phyloP scores from a whole-genome alignment of 2,329 filamentous ascomycete species.

The Venturiaceae sp. region DNA sequence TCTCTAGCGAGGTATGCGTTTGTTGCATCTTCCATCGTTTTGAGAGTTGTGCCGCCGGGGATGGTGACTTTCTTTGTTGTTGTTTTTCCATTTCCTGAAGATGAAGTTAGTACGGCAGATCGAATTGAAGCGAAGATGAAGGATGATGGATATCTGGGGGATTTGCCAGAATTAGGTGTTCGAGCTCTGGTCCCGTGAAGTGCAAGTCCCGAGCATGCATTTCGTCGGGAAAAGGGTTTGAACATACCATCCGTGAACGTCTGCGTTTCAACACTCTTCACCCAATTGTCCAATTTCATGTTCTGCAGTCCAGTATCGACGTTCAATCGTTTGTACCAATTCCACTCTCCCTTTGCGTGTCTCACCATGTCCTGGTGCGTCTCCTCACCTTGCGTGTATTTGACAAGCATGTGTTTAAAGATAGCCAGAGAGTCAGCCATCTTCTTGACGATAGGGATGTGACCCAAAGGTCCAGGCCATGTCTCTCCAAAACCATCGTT shows the following conservation, averaged over 20 bases:
- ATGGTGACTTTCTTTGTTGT: slow-evolving; percentile 13
- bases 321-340: slow-evolving; percentile 42
- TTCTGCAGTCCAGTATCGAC: slow-evolving; percentile 34
- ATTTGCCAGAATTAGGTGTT: no score
- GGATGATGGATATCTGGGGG: no score
- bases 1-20: slow-evolving; percentile 28
- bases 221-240: not conserved
- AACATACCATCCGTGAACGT: slow-evolving; percentile 21
- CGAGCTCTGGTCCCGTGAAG: no score
- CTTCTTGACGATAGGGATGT: slow-evolving; percentile 29
- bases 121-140: no score
- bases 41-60: slow-evolving; percentile 32
- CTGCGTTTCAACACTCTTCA: slow-evolving; percentile 19
- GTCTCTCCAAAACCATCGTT: slow-evolving; percentile 37
- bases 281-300: slow-evolving; percentile 38
- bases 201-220: no score
- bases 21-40: slow-evolving; percentile 34
- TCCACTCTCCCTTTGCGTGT: slow-evolving; percentile 36
- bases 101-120: no score
- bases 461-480: slow-evolving; percentile 35
- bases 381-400: slow-evolving; percentile 41
- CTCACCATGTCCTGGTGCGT: slow-evolving; percentile 36
- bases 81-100: slow-evolving; percentile 17
- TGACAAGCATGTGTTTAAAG: slow-evolving; percentile 39
- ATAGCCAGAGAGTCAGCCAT: slow-evolving; percentile 39